A percentile compares a stretch with the other conserved stretches of the same genome.
Conservation (phyloP, 768 basidiomycete genomes). For the Termitomyces sp. region DNA sequence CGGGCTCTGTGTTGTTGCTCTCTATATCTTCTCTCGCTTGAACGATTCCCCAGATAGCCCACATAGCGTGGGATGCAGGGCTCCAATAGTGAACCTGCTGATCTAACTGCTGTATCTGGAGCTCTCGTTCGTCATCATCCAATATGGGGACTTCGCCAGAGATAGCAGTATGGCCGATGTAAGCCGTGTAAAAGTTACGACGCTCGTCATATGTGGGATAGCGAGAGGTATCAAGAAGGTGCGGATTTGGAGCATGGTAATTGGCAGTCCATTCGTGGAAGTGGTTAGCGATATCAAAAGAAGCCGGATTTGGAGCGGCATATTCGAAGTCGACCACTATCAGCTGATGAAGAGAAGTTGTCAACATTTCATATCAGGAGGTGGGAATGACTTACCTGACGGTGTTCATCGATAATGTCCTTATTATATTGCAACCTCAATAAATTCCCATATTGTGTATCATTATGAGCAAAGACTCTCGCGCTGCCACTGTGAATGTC, state of each 20-base stretch:
- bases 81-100: conserved; percentile 84
- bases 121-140: conserved; percentile 34
- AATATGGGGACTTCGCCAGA: conserved; percentile 28
- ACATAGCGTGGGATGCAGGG: conserved; percentile 86
- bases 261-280: conserved; percentile 97
- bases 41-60: conserved; percentile 94
- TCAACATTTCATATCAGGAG: conserved; percentile 2
- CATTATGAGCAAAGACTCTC: conserved; percentile 88
- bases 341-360: conserved; percentile 45
- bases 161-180: conserved; percentile 55
- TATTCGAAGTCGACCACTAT: conserved; percentile 99
- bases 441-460: conserved; percentile 94
- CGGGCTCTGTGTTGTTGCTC: conserved; percentile 53
- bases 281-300: conserved; percentile 95
- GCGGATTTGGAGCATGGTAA: conserved; percentile 72
- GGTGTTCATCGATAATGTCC: conserved; percentile 66
- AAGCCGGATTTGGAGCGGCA: conserved; percentile 86
- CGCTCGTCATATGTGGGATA: conserved; percentile 79
- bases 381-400: conserved; percentile 51
- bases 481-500: conserved; percentile 54
- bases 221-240: conserved; percentile 54
- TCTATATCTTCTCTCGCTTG: conserved; percentile 80
- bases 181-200: conserved; percentile 81
- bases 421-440: conserved; percentile 61
- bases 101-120: conserved; percentile 60